Conservation (phyloP, 139 green algal genomes). For the Yamagishiella unicocca region DNA sequence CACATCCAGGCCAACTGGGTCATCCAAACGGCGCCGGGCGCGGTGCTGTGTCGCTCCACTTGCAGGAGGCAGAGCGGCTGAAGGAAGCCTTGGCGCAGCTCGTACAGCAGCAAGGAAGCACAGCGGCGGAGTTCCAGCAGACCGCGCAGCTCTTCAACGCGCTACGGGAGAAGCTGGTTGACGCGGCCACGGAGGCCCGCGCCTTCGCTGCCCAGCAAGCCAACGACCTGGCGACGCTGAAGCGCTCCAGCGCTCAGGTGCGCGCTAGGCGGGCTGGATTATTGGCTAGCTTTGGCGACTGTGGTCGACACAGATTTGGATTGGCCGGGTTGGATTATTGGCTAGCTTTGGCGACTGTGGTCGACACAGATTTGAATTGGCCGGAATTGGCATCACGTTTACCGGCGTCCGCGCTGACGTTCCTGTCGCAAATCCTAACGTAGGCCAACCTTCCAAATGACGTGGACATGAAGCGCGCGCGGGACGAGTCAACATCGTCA, state of each 20-base stretch:
- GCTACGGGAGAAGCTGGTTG: slow-evolving; percentile 51
- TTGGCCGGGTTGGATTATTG: too few species aligned
- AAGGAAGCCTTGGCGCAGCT: background rate
- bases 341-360: too few species aligned
- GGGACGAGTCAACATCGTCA: slow-evolving; percentile 25
- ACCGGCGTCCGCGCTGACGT: too few species aligned
- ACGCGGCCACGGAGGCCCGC: slow-evolving; percentile 67
- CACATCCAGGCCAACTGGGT: too few species aligned
- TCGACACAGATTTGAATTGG: too few species aligned
- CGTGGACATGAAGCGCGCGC: slow-evolving; percentile 64
- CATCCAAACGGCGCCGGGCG: too few species aligned
- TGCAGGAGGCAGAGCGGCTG: slow-evolving; percentile 25
- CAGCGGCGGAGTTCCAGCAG: slow-evolving; percentile 28
- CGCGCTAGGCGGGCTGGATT: too few species aligned
- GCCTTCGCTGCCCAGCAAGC: slow-evolving; percentile 69
- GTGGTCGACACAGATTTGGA: too few species aligned
- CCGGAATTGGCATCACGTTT: too few species aligned
- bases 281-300: too few species aligned
- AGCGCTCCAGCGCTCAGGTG: slow-evolving; percentile 73
- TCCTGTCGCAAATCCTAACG: too few species aligned
- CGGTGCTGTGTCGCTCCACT: too few species aligned
- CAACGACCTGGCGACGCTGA: slow-evolving; percentile 72
- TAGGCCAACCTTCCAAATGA: slow-evolving; percentile 43
- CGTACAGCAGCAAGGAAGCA: background rate
- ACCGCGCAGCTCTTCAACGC: background rate